These are phyloP conservation scores for Gyrodon lividus DNA, from an alignment of 768 basidiomycete genomes.

Conservation along the genomic window DNA sequence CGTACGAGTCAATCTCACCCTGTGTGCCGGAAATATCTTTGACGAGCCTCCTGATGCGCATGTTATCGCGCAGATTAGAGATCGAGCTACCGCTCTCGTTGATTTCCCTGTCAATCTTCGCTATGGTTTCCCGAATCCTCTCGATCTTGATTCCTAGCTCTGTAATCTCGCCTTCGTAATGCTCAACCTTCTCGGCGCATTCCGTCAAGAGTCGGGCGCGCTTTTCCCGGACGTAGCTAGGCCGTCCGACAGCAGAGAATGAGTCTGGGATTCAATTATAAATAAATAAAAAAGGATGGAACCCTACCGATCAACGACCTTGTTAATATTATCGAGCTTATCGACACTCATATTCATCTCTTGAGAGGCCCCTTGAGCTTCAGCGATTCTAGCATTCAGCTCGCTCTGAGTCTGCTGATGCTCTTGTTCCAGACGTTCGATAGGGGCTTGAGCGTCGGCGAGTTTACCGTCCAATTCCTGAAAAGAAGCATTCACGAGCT, in stretches of 20 bases:
- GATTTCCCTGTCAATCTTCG: slow-evolving; percentile 72
- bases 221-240: slow-evolving; percentile 76
- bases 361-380: slow-evolving; percentile 56
- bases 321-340: slow-evolving; percentile 58
- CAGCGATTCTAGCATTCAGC: slow-evolving; percentile 44
- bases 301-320: slow-evolving; percentile 61
- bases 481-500: neutral
- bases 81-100: slow-evolving; percentile 68
- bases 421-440: slow-evolving; percentile 59
- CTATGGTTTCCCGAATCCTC: slow-evolving; percentile 43
- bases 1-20: slow-evolving; percentile 67
- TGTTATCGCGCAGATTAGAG: slow-evolving; percentile 78
- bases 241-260: neutral
- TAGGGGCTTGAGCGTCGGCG: slow-evolving; percentile 59
- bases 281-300: neutral
- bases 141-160: slow-evolving; percentile 42
- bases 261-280: neutral
- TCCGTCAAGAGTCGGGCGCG: slow-evolving; percentile 60
- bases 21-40: slow-evolving; percentile 66
- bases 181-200: slow-evolving; percentile 52
- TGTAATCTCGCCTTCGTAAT: slow-evolving; percentile 44
- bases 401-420: slow-evolving; percentile 50
- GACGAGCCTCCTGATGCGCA: slow-evolving; percentile 68
- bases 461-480: slow-evolving; percentile 68
- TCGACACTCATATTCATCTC: slow-evolving; percentile 67